Evolutionary conservation across 2,329 filamentous ascomycete genomes (phyloP), one percentile per base, ranked within the genome.

Genomic region (Colletotrichum falcatum): DNA sequence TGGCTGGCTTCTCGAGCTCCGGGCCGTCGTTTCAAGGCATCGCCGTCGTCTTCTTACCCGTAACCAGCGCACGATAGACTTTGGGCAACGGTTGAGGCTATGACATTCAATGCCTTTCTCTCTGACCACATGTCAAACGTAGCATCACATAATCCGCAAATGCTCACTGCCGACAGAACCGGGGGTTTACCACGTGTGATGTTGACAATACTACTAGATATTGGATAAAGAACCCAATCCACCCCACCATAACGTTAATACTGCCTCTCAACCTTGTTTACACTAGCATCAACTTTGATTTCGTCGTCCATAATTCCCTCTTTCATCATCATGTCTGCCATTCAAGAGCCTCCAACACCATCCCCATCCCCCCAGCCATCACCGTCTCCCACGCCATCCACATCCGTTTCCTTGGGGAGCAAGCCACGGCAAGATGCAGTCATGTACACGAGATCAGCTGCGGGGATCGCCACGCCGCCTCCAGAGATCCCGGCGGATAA

Each of bases 381-480:
- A 2, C 35, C 51, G 35, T n/a, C 64, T 46, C 58, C 64, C 28
- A 56, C 35, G 2, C n/a, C 63, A 37, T n/a, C 64, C 5, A 18
- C 20, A 37, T 9, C 51, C 2, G 44, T 5, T 53, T 26, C 49
- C 11, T 46, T 37, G 16, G 46, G 28, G 51, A 58, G 58, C 20
- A 62, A 33, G 28, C n/a, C 67, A 26, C 56, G 30, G 12, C 28
- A 62, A 39, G 42, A 70, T 70, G 58, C 54, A 18, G 56, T 23
- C 53, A 46, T 39, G 14, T 2, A 9, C 44, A 42, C n/a, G 12
- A 62, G 5, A 46, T 16, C 58, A 53, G 28, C 23, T 11, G 35
- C 8, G 44, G 51, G 64, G 51, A 18, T 62, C 30, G 9, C 35
- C 23, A 67, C 67, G 35, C 67, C 67, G 23, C 67, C 67, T 12